Evolutionary conservation across 139 green algal species (phyloP).

Genomic region (Coccomyxa sp.): DNA sequence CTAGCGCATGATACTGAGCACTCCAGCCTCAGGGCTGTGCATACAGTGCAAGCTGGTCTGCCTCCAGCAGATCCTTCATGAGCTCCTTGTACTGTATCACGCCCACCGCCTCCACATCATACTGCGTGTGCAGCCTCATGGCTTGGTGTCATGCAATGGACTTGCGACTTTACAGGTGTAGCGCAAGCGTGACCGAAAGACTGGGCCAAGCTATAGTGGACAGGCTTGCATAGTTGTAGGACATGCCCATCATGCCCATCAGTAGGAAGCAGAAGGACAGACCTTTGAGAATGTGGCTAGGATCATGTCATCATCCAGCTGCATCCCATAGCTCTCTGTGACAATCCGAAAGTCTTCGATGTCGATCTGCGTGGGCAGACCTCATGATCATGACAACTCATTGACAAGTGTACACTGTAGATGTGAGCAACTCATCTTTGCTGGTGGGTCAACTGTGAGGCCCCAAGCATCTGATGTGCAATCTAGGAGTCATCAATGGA

Average conservation of each 20-base stretch:
- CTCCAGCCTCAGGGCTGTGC: too few species aligned
- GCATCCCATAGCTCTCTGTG: constrained; percentile 79
- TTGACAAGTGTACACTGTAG: not conserved
- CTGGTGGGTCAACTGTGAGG: too few species aligned
- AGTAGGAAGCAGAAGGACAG: too few species aligned
- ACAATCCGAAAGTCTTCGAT: constrained; percentile 77
- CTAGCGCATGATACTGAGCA: too few species aligned
- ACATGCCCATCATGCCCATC: not conserved
- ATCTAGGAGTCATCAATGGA: not conserved
- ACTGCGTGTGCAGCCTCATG: constrained; percentile 10
- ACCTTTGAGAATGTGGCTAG: constrained; percentile 56
- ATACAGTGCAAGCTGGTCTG: constrained; percentile 24
- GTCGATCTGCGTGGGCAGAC: constrained; percentile 40
- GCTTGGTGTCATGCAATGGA: not conserved
- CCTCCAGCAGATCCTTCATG: constrained; percentile 28
- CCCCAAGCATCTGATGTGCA: not conserved
- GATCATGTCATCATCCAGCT: constrained; percentile 80
- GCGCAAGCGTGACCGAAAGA: not conserved
- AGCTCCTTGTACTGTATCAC: constrained; percentile 16
- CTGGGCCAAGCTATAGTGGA: not conserved
- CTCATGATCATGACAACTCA: not conserved
- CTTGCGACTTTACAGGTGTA: not conserved
- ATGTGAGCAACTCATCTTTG: not conserved
- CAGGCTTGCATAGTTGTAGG: not conserved
- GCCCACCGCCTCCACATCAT: constrained; percentile 19